phyloP scores from a whole-genome alignment of 2,329 filamentous ascomycete species.

The Cytospora piceae region DNA sequence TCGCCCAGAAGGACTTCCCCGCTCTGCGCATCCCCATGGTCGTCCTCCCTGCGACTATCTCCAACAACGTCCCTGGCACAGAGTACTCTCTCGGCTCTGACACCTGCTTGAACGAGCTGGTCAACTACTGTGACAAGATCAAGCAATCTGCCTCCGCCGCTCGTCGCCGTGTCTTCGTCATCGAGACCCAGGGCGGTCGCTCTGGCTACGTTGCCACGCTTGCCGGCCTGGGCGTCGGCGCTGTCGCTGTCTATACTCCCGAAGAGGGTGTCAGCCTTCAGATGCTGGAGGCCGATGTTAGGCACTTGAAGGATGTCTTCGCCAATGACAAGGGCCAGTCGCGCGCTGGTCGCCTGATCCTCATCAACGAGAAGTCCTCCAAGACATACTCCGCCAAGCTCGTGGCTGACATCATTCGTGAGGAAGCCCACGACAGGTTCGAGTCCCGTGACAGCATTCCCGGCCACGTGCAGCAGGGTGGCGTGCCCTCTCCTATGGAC shows the following conservation, averaged over 20 bases:
- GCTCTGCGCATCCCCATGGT: constrained; percentile 92
- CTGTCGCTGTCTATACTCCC: constrained; percentile 91
- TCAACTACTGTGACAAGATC: constrained; percentile 95
- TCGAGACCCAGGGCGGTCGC: constrained; percentile 94
- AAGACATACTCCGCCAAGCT: constrained; percentile 89
- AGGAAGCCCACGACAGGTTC: constrained; percentile 89
- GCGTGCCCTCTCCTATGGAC: constrained; percentile 93
- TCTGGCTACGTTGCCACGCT: constrained; percentile 94
- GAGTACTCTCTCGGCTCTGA: constrained; percentile 97
- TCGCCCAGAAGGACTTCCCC: constrained; percentile 76
- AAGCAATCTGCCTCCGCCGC: constrained; percentile 95
- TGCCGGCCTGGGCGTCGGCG: constrained; percentile 88
- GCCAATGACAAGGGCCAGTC: constrained; percentile 82
- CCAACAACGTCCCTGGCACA: constrained; percentile 96
- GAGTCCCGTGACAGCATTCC: constrained; percentile 91
- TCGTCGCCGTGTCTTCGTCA: constrained; percentile 91
- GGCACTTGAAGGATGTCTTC: constrained; percentile 85
- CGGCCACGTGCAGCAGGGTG: constrained; percentile 93
- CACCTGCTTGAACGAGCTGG: constrained; percentile 93
- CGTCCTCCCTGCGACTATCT: constrained; percentile 93
- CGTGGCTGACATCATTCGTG: constrained; percentile 93
- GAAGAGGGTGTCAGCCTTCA: constrained; percentile 94
- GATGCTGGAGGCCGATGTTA: constrained; percentile 90
- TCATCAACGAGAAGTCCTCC: constrained; percentile 95
- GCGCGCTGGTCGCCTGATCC: constrained; percentile 87